Evolutionary conservation across 2,329 filamentous ascomycete genomes (phyloP).

Genomic region (Metarhizium sp.): DNA sequence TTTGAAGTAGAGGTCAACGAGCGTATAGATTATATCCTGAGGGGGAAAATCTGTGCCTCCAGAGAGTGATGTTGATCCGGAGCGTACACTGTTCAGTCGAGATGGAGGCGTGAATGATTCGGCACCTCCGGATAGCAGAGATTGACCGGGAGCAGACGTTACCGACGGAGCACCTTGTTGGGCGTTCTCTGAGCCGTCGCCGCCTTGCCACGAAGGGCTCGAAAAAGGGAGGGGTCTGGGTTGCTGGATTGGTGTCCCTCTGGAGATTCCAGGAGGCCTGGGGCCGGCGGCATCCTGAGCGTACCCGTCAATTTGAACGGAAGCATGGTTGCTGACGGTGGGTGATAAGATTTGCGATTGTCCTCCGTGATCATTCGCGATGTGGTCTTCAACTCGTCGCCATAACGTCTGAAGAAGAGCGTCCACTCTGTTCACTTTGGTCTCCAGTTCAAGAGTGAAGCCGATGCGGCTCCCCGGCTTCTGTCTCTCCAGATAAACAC

Average conservation of each 20-base stretch:
- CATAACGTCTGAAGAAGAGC: conserved; percentile 31
- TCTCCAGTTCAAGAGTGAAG: conserved; percentile 51
- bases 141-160: neutral
- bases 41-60: conserved; percentile 43
- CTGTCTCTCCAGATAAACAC: conserved; percentile 62
- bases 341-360: conserved; percentile 18
- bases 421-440: conserved; percentile 45
- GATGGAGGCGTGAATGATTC: conserved; percentile 1
- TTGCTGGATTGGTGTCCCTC: conserved; percentile 14
- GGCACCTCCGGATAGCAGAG: neutral
- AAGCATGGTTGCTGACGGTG: conserved; percentile 26
- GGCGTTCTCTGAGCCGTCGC: conserved; percentile 19
- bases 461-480: conserved; percentile 57
- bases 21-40: conserved; percentile 48
- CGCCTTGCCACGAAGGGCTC: conserved; percentile 18
- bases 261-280: conserved; percentile 12
- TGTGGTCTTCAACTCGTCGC: conserved; percentile 32
- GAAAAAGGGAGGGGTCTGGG: conserved; percentile 31
- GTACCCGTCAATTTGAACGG: conserved; percentile 18
- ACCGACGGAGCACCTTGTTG: conserved; percentile 7
- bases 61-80: conserved; percentile 20
- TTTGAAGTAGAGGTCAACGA: conserved; percentile 54
- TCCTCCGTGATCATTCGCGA: conserved; percentile 22
- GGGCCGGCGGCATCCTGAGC: conserved; percentile 12
- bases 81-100: conserved; percentile 7